phyloP scores from a whole-genome alignment of 805 yeast genomes.

The Nakazawaea holstii region DNA sequence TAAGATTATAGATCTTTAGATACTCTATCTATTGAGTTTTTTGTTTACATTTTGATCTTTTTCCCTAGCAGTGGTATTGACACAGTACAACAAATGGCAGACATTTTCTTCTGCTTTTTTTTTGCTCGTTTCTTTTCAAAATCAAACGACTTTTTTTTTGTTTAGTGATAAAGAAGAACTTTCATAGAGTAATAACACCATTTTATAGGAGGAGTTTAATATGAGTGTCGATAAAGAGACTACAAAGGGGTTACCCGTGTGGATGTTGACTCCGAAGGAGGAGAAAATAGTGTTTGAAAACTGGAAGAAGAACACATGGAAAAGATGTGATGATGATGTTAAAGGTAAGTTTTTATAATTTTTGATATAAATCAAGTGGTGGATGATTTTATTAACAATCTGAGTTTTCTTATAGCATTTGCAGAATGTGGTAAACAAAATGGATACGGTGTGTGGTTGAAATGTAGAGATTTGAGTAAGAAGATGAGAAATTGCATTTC shows the following conservation, averaged over 20 bases:
- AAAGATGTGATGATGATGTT: conserved; percentile 62
- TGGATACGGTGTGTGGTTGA: conserved; percentile 62
- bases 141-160: background rate
- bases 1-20: too few relatives aligned
- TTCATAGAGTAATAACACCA: too few relatives aligned
- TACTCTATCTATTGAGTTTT: too few relatives aligned
- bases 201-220: too few relatives aligned
- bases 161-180: too few relatives aligned
- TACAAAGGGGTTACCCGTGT: conserved; percentile 48
- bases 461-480: conserved; percentile 55
- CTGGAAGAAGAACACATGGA: conserved; percentile 64
- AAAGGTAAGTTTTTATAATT: conserved; percentile 32
- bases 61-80: too few relatives aligned
- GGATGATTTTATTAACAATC: too few relatives aligned
- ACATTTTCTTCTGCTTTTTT: background rate
- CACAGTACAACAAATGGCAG: background rate
- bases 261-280: conserved; percentile 75
- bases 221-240: conserved; percentile 25
- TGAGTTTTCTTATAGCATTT: too few relatives aligned
- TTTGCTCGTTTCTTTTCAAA: background rate
- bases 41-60: background rate
- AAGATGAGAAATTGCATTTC: conserved; percentile 61
- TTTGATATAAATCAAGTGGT: too few relatives aligned
- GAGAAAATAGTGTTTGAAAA: conserved; percentile 68
- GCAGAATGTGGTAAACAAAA: conserved; percentile 59